Evolutionary conservation across 2,329 filamentous ascomycete species (phyloP), one percentile per base, ranked within the genome.

Genomic region (Fusarium subglutinans): DNA sequence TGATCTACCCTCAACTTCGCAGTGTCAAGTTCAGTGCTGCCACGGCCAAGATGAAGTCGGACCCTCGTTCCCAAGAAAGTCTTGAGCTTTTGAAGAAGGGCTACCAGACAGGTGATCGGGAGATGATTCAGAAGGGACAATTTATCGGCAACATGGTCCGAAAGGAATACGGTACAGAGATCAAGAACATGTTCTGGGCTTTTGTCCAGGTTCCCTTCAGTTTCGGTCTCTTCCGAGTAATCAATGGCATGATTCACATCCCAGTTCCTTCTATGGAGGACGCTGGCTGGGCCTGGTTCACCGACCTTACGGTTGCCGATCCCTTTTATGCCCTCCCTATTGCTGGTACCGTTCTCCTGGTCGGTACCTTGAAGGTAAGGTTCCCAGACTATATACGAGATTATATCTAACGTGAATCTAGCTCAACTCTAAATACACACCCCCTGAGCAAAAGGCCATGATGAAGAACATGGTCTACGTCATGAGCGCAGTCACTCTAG

Each of bases 241-340:
- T 97, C 72, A 88, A 90, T 60, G 91, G 88, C 75, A 97, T 98
- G 93, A 83, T 90, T 3, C 82, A 86, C 28, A 84, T 98, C 54
- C 96, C 96, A 8, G 94, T 98, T 10, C 96, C 96, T 0, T 92
- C 90, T 2, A 82, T 98, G 73, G 89, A 93, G 76, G 85, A 84
- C 3, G 93, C 93, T 38, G 92, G 93, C 6, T 83, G 91, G 41
- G 83, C 91, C 45, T 99, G 96, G 96, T 89, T 98, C 75, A 83
- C 85, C 4, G 93, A 98, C 81, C 83, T 99, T 71, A 92, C 94
- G 1, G 80, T 90, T 28, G 82, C 89, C 5, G 96, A 99, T 82
- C 96, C 96, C 1, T 92, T 87, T 77, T 96, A 90, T 76, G 81
- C 96, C 45, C 84, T 98, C 38, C 96, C 96, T 4, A 72, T 90